These are phyloP conservation scores for Pyricularia sp. DNA, from an alignment of 2,329 filamentous ascomycete species.

Conservation along the genomic window DNA sequence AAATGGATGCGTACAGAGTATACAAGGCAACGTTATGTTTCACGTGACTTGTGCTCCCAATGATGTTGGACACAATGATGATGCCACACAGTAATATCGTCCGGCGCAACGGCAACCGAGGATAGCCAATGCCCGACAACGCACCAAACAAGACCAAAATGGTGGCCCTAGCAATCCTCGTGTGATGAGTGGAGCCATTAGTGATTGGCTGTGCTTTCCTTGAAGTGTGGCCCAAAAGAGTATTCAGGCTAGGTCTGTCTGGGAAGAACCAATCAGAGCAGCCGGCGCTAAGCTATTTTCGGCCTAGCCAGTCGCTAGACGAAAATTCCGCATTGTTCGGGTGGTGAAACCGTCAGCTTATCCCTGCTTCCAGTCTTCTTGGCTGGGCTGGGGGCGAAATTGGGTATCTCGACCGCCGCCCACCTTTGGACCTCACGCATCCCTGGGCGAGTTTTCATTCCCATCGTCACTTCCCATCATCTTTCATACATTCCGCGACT, in stretches of 20 bases:
- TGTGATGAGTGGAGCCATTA: not conserved
- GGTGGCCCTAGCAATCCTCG: not conserved
- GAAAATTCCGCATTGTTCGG: not conserved
- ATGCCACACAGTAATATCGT: too few relatives aligned
- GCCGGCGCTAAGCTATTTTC: not conserved
- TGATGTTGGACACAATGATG: too few relatives aligned
- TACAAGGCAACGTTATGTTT: too few relatives aligned
- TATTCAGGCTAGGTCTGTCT: not conserved
- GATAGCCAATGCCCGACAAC: not conserved
- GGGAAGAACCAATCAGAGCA: not conserved
- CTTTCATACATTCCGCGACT: not conserved
- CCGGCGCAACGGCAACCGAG: not conserved
- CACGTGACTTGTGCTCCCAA: too few relatives aligned
- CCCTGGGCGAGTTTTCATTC: not conserved
- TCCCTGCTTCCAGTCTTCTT: not conserved
- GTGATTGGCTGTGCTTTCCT: not conserved
- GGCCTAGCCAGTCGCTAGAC: not conserved
- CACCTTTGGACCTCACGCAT: not conserved
- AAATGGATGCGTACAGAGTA: too few relatives aligned
- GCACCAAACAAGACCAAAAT: not conserved
- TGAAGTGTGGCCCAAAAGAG: not conserved
- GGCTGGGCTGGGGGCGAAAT: not conserved
- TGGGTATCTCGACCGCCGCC: constrained; percentile 7
- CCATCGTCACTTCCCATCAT: constrained; percentile 1
- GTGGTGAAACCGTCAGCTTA: constrained; percentile 1